Percentiles rank a stretch among this genome's conserved stretches.
phyloP scores from a whole-genome alignment of 805 yeast genomes.

The Candida pseudoglaebosa region DNA sequence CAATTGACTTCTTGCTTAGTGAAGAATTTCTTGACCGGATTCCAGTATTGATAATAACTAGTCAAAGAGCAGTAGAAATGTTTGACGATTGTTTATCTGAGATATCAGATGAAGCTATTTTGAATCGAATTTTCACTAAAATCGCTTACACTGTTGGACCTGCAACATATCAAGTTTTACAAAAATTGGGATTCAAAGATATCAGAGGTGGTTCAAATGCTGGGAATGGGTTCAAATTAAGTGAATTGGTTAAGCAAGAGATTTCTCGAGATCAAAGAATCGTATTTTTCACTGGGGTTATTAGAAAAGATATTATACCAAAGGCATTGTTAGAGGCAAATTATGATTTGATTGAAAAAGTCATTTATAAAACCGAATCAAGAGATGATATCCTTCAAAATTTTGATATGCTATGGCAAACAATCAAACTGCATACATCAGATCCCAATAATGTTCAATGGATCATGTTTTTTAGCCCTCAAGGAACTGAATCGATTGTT shows the following conservation, averaged over 20 bases:
- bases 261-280: constrained; percentile 33
- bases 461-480: constrained; percentile 89
- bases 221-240: constrained; percentile 74
- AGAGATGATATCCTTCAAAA: constrained; percentile 42
- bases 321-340: constrained; percentile 44
- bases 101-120: constrained; percentile 15
- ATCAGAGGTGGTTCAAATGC: constrained; percentile 72
- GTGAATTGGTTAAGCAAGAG: constrained; percentile 50
- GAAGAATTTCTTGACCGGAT: constrained; percentile 35
- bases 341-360: constrained; percentile 50
- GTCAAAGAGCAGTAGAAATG: constrained; percentile 89
- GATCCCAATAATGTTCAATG: constrained; percentile 37
- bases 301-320: constrained; percentile 79
- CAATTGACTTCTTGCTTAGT: constrained; percentile 43
- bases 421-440: constrained; percentile 4
- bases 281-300: constrained; percentile 81
- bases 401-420: constrained; percentile 16
- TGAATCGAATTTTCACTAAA: constrained; percentile 35
- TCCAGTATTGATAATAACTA: constrained; percentile 69
- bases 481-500: constrained; percentile 70
- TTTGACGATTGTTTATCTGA: constrained; percentile 43
- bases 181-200: constrained; percentile 58
- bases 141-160: constrained; percentile 89
- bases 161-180: constrained; percentile 64
- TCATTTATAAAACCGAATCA: constrained; percentile 63